Evolutionary conservation across 2,329 filamentous ascomycete genomes (phyloP), one percentile per base, ranked within the genome.

Genomic region (Phoma herbarum): DNA sequence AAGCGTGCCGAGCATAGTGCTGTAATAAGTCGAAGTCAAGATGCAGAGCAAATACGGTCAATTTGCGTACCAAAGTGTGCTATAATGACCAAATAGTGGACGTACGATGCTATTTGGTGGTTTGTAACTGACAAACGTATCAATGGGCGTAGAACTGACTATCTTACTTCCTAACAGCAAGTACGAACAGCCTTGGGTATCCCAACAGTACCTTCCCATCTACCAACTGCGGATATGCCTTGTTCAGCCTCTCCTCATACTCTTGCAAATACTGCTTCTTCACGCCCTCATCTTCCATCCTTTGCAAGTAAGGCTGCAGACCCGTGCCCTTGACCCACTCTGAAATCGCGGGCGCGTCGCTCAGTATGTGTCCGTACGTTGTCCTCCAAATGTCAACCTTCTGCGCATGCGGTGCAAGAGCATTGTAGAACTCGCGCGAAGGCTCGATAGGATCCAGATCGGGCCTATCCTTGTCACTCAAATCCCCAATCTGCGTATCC

Each of bases 241-340:
- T 63, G 59, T 73, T 72, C n/a, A 88, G 45, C 4, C 74, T 70
- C 26, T 60, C 68, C 66, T 83, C 60, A 69, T 88, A 88, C 39
- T 76, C 77, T 0, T 68, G 52, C 51, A 86, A 58, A 63, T 82
- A 88, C 1, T 46, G 77, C 10, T 77, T 70, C 58, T 74, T 79
- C 47, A 51, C 62, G 20, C 26, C 64, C 29, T 82, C 77, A 2
- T 75, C 48, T 1, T 73, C 70, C 35, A 88, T 74, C 3, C 78
- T 75, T 44, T 86, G 78, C 52, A 88, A 51, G 63, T 80, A 88
- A 0, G 86, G 86, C 63, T 80, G 77, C 63, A 88, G 67, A 0
- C 84, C 86, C 0, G 84, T 86, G 0, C 84, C 83, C 62, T 82
- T 83, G 3, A 88, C 82, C 86, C 86, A 88, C 69, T 87, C 85